Evolutionary conservation across 139 green algal genomes (phyloP), one percentile per base, ranked within the genome.

Genomic region (Asterochloris sp.): DNA sequence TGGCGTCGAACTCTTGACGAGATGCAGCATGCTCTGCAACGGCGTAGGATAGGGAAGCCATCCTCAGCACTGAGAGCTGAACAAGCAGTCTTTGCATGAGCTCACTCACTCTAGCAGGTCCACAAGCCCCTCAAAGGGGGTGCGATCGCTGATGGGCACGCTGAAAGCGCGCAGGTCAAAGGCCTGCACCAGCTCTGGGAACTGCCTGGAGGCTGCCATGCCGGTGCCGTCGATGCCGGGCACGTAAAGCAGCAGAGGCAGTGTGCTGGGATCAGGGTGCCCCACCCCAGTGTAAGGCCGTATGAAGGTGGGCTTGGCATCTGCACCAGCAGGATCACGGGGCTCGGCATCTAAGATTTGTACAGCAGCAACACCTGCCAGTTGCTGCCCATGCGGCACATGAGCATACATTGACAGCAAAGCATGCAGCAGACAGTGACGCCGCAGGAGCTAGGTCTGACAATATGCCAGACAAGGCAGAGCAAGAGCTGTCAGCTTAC

Each of bases 161-260:
- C 87, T 88, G 28, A 95, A 85, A 0, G 86, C 85, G 9, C 88
- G 85, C 80, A 98, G 84, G 83, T 97, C 93, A 83, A 98, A 98
- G 0, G 64, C 54, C 1, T 83, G 17, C 11, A 85, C 78, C 54
- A 98, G 89, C 1, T 26, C 54, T 4, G 89, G 89, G 81, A 97
- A 98, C 88, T 98, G 93, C 23, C 87, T 86, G 28, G 89, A 91
- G 1, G 93, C 94, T 4, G 92, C 92, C 77, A 96, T 84, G 2
- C 94, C 93, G 12, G 88, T 94, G 62, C 94, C 94, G 77, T 96
- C 93, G 23, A 97, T 92, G n/a, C 89, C 89, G 17, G 93, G 91
- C 12, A 97, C 83, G 83, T 96, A 97, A 15, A 96, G 75, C 86
- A 97, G 81, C 11, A 96, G 84, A 1, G 93, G 93, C 23, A 96